Percentiles rank a stretch among this genome's conserved stretches.
phyloP scores from a whole-genome alignment of 768 basidiomycete genomes.

The Amanita muscaria region DNA sequence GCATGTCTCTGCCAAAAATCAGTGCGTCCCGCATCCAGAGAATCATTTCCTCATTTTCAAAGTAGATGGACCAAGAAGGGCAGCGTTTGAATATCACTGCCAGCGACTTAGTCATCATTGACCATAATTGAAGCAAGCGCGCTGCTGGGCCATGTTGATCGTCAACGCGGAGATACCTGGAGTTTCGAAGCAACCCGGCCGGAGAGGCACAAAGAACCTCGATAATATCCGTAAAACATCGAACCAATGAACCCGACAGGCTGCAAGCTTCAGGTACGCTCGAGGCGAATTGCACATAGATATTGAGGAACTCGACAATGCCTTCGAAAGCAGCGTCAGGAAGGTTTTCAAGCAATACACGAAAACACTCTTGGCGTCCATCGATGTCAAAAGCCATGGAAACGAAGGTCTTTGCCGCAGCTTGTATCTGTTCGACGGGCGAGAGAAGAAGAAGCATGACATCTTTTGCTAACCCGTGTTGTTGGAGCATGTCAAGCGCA shows the following conservation, averaged over 20 bases:
- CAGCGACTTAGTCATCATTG: slow-evolving; percentile 68
- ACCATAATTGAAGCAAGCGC: slow-evolving; percentile 69
- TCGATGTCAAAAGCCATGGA: slow-evolving; percentile 88
- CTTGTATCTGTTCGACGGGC: slow-evolving; percentile 66
- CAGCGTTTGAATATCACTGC: slow-evolving; percentile 81
- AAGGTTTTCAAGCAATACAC: slow-evolving; percentile 60
- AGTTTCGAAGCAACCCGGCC: slow-evolving; percentile 59
- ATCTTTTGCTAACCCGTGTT: slow-evolving; percentile 47
- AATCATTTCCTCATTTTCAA: slow-evolving; percentile 79
- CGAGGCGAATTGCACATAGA: slow-evolving; percentile 54
- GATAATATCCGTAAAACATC: slow-evolving; percentile 87
- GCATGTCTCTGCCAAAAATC: slow-evolving; percentile 82
- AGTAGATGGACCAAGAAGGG: slow-evolving; percentile 71
- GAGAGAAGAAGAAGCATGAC: slow-evolving; percentile 71
- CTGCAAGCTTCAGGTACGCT: slow-evolving; percentile 78
- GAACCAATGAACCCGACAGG: slow-evolving; percentile 83
- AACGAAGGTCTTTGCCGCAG: slow-evolving; percentile 69
- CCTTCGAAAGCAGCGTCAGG: slow-evolving; percentile 64
- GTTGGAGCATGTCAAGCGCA: slow-evolving; percentile 46
- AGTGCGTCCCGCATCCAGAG: slow-evolving; percentile 98
- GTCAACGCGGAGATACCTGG: slow-evolving; percentile 37
- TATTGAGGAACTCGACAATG: slow-evolving; percentile 55
- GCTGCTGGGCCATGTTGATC: slow-evolving; percentile 39
- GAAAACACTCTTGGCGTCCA: slow-evolving; percentile 80
- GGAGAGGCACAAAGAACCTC: slow-evolving; percentile 74